A percentile compares a stretch with the other conserved stretches of the same genome.
phyloP scores from a whole-genome alignment of 225 moss, liverwort and hornwort genomes.

The Sphagnum contortum region DNA sequence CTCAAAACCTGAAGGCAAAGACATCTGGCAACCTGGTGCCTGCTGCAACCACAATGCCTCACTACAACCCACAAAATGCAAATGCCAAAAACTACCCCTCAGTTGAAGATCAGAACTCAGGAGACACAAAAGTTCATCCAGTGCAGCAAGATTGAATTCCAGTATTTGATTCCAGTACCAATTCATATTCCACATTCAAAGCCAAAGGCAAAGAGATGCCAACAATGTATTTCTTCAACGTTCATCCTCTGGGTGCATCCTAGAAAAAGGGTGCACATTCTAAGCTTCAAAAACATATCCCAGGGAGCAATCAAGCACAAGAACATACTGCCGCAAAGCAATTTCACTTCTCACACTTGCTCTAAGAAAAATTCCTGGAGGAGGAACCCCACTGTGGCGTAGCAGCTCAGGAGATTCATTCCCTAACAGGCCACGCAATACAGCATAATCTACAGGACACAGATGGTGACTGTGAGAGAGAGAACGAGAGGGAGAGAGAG shows the following conservation, averaged over 20 bases:
- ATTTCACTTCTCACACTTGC: not conserved
- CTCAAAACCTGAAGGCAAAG: constrained; percentile 2
- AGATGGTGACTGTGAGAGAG: too few relatives aligned
- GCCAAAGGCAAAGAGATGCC: too few relatives aligned
- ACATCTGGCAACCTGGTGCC: constrained; percentile 2
- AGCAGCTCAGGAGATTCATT: too few relatives aligned
- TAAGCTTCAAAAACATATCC: not conserved
- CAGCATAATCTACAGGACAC: too few relatives aligned
- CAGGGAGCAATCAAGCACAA: constrained; percentile 1
- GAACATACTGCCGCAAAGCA: not conserved
- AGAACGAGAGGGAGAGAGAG: too few relatives aligned
- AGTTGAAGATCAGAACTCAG: not conserved
- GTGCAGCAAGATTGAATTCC: not conserved
- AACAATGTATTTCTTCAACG: not conserved
- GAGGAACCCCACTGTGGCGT: too few relatives aligned
- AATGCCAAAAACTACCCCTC: not conserved
- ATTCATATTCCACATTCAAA: too few relatives aligned
- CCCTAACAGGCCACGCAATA: too few relatives aligned
- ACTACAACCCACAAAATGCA: not conserved
- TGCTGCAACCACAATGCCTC: not conserved
- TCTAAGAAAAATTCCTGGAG: too few relatives aligned
- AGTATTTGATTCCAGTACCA: not conserved
- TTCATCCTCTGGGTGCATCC: not conserved
- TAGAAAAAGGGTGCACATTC: not conserved
- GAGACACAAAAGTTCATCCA: not conserved